Evolutionary conservation across 768 basidiomycete species (phyloP).

Genomic region (Leccinellum albellum): DNA sequence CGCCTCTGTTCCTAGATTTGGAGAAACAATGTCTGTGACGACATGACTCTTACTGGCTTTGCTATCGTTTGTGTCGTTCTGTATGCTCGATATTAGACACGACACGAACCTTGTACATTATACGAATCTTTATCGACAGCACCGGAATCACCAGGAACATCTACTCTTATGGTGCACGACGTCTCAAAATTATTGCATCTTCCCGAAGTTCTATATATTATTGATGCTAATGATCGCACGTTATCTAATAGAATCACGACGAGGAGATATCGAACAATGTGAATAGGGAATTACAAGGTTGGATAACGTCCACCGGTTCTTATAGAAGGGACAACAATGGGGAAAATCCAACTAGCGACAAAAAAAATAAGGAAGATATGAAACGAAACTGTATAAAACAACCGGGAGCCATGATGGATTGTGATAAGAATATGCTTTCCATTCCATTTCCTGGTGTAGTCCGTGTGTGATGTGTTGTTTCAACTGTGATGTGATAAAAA

Average conservation of each 20-base stretch:
- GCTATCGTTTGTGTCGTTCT: not conserved
- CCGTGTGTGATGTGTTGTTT: not conserved
- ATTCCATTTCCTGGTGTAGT: not conserved
- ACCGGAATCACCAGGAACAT: not conserved
- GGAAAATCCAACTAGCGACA: not conserved
- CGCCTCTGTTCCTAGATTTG: not conserved
- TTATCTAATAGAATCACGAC: not conserved
- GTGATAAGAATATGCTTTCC: not conserved
- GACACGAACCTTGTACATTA: not conserved
- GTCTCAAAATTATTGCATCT: not conserved
- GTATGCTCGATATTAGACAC: not conserved
- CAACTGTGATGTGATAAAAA: not conserved
- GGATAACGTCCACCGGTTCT: not conserved
- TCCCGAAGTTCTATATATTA: not conserved
- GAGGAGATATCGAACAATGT: not conserved
- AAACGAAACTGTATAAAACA: not conserved
- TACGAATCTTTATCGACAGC: not conserved
- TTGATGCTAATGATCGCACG: not conserved
- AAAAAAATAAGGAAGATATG: not conserved
- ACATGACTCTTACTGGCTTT: not conserved
- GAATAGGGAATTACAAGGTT: not conserved
- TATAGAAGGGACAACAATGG: not conserved
- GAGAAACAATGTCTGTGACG: not conserved
- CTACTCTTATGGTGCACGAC: too few species aligned
- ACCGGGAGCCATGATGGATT: not conserved